Base-by-base conservation (phyloP, 2,329 filamentous ascomycete species). In the Colletotrichum limetticola region DNA sequence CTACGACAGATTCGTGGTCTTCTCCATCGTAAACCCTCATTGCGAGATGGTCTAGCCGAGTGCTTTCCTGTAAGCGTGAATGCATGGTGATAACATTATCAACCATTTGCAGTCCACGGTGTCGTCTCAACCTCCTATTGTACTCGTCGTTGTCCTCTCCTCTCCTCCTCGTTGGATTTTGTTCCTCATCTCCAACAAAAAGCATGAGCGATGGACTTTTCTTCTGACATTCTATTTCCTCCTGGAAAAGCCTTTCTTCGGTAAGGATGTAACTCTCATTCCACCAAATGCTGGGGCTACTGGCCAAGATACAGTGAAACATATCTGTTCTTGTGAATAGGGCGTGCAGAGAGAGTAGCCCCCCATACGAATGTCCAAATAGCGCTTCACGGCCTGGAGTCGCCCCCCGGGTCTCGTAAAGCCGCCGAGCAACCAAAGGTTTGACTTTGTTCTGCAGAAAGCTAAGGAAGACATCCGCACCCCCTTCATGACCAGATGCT, bases 321-420 rank as follows among this genome's bases (percentile, higher is more conserved):
- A 83, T 78, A 1, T 77, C 74, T 0, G 85, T 83, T 4, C 80
- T 77, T 0, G 80, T 84, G 66, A 85, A 84, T 9, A 88, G 79
- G 0, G 83, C 78, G 71, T 87, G 84, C 3, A 88, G 79, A 0
- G 82, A 78, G 59, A 88, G 88, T 0, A 88, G 78, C 0, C 85
- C 87, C 2, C 85, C 86, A 30, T 86, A 87, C 0, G 86, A 88
- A 69, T 88, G 86, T 0, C 86, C 86, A 53, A 83, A 87, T 1
- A 88, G 78, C 0, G 84, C 86, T 61, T 84, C 84, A 28, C 81
- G 81, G 1, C 78, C 76, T 19, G 82, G 79, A 0, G 73, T 75
- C 2, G 81, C 75, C 14, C 65, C 60, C 2, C 67, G n/a, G 5
- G 19, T 57, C 77, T 78, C 1, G 76, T 79, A 68, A 79, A 85